A percentile compares a stretch with the other conserved stretches of the same genome.
Conservation (phyloP, 2,329 filamentous ascomycete genomes). For the Knufia petricola region DNA sequence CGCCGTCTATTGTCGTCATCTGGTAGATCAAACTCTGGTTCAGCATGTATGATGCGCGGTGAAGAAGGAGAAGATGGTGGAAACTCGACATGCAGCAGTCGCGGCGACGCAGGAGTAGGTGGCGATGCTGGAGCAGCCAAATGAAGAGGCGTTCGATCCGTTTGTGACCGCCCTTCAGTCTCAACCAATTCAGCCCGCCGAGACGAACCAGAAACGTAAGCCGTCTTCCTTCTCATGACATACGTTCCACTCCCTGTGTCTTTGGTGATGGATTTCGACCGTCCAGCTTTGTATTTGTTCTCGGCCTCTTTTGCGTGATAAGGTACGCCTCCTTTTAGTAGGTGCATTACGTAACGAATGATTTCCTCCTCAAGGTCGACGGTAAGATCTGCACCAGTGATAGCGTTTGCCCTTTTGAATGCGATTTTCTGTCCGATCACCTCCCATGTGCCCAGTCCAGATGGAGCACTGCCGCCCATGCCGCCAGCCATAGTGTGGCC, state of each 20-base stretch:
- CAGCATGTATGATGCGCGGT: background rate
- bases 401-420: slow-evolving; percentile 1
- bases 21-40: background rate
- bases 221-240: slow-evolving; percentile 5
- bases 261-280: background rate
- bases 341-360: slow-evolving; percentile 2
- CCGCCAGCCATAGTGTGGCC: background rate
- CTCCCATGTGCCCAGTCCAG: background rate
- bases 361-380: slow-evolving; percentile 9
- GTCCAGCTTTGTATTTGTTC: background rate
- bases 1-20: background rate
- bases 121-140: background rate
- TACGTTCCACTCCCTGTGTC: background rate
- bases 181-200: background rate
- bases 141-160: background rate
- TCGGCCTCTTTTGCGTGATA: background rate
- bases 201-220: slow-evolving; percentile 1
- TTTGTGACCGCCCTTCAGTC: background rate
- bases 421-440: slow-evolving; percentile 5
- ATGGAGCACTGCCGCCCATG: background rate
- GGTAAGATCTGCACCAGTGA: slow-evolving; percentile 4
- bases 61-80: background rate
- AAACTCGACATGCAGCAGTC: background rate
- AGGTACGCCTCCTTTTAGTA: slow-evolving; percentile 6
- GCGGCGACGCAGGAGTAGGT: background rate